A percentile compares a stretch with the other conserved stretches of the same genome.
Conservation (phyloP, 495 filamentous ascomycete genomes). For the Tuber calosporum region DNA sequence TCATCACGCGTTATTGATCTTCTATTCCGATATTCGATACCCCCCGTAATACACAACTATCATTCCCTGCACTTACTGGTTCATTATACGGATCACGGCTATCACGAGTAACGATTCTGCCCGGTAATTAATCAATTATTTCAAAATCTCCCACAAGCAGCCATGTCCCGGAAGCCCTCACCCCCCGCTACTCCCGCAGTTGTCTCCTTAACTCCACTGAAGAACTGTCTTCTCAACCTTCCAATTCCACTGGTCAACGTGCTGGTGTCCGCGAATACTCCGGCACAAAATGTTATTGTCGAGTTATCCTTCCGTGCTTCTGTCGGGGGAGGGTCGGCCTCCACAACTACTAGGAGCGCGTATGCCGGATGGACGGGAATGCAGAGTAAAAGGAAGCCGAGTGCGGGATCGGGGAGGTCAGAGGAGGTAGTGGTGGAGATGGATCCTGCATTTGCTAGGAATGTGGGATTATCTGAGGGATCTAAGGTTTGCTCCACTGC, state of each 20-base stretch:
- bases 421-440: slow-evolving; percentile 63
- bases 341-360: slow-evolving; percentile 43
- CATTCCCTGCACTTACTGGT: not conserved
- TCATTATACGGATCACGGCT: not conserved
- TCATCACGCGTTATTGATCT: not conserved
- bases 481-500: slow-evolving; percentile 60
- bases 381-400: slow-evolving; percentile 70
- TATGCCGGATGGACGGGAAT: slow-evolving; percentile 84
- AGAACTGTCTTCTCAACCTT: slow-evolving; percentile 90
- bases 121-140: not conserved
- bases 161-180: slow-evolving; percentile 31
- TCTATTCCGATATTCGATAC: not conserved
- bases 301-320: slow-evolving; percentile 63
- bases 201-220: slow-evolving; percentile 70
- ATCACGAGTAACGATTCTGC: not conserved
- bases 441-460: slow-evolving; percentile 78
- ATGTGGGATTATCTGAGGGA: slow-evolving; percentile 72
- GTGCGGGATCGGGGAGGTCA: slow-evolving; percentile 21
- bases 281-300: slow-evolving; percentile 91
- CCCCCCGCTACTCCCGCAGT: slow-evolving; percentile 37
- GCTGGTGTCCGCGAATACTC: slow-evolving; percentile 80
- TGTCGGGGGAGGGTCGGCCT: slow-evolving; percentile 62
- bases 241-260: slow-evolving; percentile 74
- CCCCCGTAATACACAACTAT: not conserved
- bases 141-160: slow-evolving; percentile 26